Percentiles rank a stretch among this genome's conserved stretches.
These are phyloP conservation scores for Pisolithus microcarpus DNA, from an alignment of 768 basidiomycete genomes.

Conservation along the genomic window DNA sequence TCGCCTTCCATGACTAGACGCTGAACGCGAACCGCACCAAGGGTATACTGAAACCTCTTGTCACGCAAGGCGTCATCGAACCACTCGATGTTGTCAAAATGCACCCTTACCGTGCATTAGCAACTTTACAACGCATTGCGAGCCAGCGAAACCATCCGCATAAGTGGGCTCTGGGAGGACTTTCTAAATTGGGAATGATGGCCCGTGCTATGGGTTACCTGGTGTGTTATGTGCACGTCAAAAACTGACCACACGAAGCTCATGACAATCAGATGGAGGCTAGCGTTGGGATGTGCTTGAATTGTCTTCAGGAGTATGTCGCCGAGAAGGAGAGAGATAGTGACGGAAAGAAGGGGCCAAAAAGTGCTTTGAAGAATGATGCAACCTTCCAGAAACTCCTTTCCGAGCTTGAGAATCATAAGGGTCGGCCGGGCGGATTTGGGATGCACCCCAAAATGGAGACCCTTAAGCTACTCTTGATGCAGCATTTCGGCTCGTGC, in stretches of 20 bases:
- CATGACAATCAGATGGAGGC: slow-evolving; percentile 60
- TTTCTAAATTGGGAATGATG: slow-evolving; percentile 50
- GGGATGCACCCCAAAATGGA: slow-evolving; percentile 89
- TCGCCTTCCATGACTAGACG: not conserved
- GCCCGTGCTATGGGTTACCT: slow-evolving; percentile 86
- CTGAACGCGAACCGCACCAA: slow-evolving; percentile 6
- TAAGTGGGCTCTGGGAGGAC: slow-evolving; percentile 42
- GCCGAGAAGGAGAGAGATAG: slow-evolving; percentile 31
- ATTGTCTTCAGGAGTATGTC: slow-evolving; percentile 45
- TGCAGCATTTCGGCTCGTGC: slow-evolving; percentile 62
- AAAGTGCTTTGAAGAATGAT: slow-evolving; percentile 41
- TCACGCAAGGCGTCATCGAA: slow-evolving; percentile 36
- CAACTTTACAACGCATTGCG: slow-evolving; percentile 32
- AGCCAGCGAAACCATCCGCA: slow-evolving; percentile 29
- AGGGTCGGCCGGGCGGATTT: slow-evolving; percentile 40
- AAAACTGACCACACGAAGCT: not conserved
- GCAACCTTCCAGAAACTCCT: slow-evolving; percentile 59
- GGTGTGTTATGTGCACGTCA: slow-evolving; percentile 37
- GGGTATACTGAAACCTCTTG: slow-evolving; percentile 33
- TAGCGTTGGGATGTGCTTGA: slow-evolving; percentile 73
- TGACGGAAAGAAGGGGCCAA: slow-evolving; percentile 28
- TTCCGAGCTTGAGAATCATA: slow-evolving; percentile 57
- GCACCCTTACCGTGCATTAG: slow-evolving; percentile 57
- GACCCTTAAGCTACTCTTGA: slow-evolving; percentile 59
- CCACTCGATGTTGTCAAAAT: slow-evolving; percentile 53